These are phyloP conservation scores for Brassica nigra DNA, from an alignment of 345 rosid species.

Conservation along the genomic window DNA sequence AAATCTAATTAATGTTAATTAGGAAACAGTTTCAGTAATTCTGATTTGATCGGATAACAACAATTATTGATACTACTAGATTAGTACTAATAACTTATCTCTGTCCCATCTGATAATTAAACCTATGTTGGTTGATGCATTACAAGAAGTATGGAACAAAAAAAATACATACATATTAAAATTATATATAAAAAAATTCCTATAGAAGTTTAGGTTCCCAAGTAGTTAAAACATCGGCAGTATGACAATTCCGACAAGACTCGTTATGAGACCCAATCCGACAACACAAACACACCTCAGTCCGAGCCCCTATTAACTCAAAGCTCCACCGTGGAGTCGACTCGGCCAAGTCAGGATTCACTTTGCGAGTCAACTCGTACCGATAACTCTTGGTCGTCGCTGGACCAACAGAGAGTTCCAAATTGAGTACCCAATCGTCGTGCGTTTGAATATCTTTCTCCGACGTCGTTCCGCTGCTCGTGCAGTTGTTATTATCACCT, in stretches of 20 bases:
- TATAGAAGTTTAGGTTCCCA: conserved; percentile 30
- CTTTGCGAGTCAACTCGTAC: conserved; percentile 25
- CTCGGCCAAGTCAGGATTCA: conserved; percentile 29
- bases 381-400: conserved; percentile 15
- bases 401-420: conserved; percentile 42
- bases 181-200: neutral
- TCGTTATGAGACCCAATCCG: conserved; percentile 37
- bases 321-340: conserved; percentile 26
- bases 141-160: neutral
- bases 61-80: neutral
- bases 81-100: neutral
- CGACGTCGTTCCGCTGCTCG: conserved; percentile 41
- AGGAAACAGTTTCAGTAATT: neutral
- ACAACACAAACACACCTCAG: conserved; percentile 39
- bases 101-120: conserved; percentile 1
- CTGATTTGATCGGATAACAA: conserved; percentile 1
- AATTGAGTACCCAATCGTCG: conserved; percentile 29
- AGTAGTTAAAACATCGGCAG: conserved; percentile 33
- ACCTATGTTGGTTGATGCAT: conserved; percentile 18
- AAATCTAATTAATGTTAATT: neutral
- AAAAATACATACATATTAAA: neutral
- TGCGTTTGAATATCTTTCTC: conserved; percentile 27
- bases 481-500: conserved; percentile 4
- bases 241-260: conserved; percentile 41
- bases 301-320: conserved; percentile 21